Conservation (phyloP, 2,329 filamentous ascomycete species). For the Cladophialophora bantiana region DNA sequence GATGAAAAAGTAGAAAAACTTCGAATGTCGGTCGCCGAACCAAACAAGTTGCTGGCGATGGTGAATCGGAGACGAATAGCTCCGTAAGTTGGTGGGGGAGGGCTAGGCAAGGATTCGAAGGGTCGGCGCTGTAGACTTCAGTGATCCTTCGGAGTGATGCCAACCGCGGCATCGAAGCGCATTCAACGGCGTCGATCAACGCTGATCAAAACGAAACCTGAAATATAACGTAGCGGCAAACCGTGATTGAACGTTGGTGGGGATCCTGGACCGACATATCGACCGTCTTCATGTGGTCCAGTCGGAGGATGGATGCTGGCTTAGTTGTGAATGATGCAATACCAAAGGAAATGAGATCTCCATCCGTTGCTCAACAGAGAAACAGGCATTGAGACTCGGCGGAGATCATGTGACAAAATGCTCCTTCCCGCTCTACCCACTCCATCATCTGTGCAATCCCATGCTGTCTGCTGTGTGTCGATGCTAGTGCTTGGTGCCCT, state of each 20-base stretch:
- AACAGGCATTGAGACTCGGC: conserved; percentile 2
- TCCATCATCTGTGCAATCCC: background rate
- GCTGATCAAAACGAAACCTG: background rate
- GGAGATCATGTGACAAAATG: conserved; percentile 26
- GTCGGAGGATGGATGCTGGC: conserved; percentile 3
- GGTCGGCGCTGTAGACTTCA: background rate
- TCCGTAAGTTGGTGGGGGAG: background rate
- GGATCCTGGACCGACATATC: background rate
- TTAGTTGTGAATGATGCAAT: conserved; percentile 4
- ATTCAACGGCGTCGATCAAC: background rate
- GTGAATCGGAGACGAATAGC: background rate
- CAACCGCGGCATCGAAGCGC: background rate
- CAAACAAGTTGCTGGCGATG: background rate
- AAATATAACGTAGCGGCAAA: background rate
- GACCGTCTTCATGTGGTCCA: conserved; percentile 4
- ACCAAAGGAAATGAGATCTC: conserved; percentile 36
- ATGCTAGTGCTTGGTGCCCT: background rate
- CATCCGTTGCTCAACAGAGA: conserved; percentile 4
- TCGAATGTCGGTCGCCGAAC: background rate
- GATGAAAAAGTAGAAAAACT: background rate
- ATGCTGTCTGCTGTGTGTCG: conserved; percentile 2
- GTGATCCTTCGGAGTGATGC: background rate
- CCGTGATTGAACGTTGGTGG: background rate
- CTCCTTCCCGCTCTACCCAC: background rate
- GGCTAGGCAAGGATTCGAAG: background rate